Percentiles rank a stretch among this genome's conserved stretches.
phyloP scores from a whole-genome alignment of 805 yeast genomes.

The Hanseniaspora hatyaiensis region DNA sequence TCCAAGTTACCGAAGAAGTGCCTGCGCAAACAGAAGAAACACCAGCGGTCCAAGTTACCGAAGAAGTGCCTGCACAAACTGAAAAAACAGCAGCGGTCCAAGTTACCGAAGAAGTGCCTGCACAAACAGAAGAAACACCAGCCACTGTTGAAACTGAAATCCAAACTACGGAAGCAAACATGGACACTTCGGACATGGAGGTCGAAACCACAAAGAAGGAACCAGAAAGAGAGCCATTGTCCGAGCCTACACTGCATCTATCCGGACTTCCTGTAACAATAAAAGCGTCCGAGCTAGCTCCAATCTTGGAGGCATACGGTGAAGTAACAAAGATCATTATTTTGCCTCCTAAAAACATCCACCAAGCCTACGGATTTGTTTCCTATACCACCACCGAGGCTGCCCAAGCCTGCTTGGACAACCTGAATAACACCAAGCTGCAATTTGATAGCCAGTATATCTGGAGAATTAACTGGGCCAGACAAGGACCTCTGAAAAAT shows the following conservation, averaged over 20 bases:
- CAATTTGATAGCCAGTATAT: conserved; percentile 33
- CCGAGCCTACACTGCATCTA: conserved; percentile 36
- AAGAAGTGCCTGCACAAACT: no score
- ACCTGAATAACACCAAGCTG: conserved; percentile 36
- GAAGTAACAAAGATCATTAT: conserved; percentile 47
- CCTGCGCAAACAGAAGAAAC: no score
- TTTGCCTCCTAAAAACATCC: conserved; percentile 50
- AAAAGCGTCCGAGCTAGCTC: conserved; percentile 47
- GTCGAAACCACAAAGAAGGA: conserved; percentile 13
- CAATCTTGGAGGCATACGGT: conserved; percentile 51
- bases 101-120: no score
- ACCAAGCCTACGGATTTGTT: conserved; percentile 52
- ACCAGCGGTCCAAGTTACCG: no score
- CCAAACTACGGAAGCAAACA: neutral
- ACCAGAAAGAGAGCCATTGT: conserved; percentile 27
- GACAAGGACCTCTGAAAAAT: conserved; percentile 36
- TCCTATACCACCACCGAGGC: conserved; percentile 43
- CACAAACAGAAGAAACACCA: no score
- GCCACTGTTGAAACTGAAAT: neutral
- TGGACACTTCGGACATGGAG: neutral
- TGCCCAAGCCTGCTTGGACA: conserved; percentile 43
- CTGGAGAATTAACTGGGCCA: conserved; percentile 44
- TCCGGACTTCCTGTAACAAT: conserved; percentile 43
- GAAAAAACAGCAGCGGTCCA: no score
- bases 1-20: no score